Conservation (phyloP, 192 early-diverging fungal species). For the Backusella macrospora region DNA sequence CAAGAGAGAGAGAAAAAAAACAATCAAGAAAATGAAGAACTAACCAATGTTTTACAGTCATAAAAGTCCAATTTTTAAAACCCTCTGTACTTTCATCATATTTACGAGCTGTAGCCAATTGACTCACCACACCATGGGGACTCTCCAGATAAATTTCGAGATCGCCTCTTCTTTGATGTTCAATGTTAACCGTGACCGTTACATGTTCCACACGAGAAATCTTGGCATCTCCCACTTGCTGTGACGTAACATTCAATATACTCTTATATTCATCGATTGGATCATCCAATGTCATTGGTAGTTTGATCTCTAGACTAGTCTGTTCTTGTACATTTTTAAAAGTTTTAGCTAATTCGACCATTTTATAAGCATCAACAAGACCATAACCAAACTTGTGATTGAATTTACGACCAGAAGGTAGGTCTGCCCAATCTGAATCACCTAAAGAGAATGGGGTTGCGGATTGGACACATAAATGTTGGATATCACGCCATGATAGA, state of each 20-base stretch:
- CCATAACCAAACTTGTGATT: slow-evolving; percentile 97
- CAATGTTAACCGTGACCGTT: slow-evolving; percentile 82
- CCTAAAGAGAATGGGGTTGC: slow-evolving; percentile 71
- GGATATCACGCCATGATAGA: slow-evolving; percentile 92
- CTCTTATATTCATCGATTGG: slow-evolving; percentile 8
- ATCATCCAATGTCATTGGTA: not conserved
- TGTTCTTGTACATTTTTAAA: slow-evolving; percentile 69
- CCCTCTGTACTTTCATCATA: slow-evolving; percentile 71
- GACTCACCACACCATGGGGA: slow-evolving; percentile 67
- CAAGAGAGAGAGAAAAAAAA: no score
- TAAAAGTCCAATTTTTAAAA: slow-evolving; percentile 89
- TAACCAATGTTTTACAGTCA: slow-evolving; percentile 96
- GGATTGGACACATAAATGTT: slow-evolving; percentile 81
- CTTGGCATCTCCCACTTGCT: slow-evolving; percentile 48
- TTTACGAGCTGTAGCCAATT: slow-evolving; percentile 66
- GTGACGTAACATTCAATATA: slow-evolving; percentile 45
- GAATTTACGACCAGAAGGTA: slow-evolving; percentile 72
- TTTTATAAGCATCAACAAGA: slow-evolving; percentile 80
- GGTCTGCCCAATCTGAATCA: slow-evolving; percentile 76
- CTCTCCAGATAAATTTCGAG: slow-evolving; percentile 81
- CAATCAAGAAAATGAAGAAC: not conserved
- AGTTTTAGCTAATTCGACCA: slow-evolving; percentile 78
- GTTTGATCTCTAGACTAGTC: slow-evolving; percentile 50
- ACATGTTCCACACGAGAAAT: slow-evolving; percentile 81
- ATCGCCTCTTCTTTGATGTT: slow-evolving; percentile 84